phyloP scores from a whole-genome alignment of 2,329 filamentous ascomycete species.

The Aureobasidium sp. region DNA sequence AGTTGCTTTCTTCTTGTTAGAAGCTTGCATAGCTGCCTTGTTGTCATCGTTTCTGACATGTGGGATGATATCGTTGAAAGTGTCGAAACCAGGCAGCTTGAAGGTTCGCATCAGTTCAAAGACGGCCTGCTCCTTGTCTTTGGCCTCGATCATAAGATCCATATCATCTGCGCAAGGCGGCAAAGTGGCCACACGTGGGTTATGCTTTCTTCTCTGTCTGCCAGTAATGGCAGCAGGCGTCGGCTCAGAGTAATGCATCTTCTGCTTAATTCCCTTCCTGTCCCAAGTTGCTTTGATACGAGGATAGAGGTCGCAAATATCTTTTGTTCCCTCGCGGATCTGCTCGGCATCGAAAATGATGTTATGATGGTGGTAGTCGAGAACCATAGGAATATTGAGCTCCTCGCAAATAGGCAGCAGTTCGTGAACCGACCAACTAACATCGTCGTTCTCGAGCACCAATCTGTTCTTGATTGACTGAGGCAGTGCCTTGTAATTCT shows the following conservation, averaged over 20 bases:
- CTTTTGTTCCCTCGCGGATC: slow-evolving; percentile 74
- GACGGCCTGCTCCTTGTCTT: slow-evolving; percentile 94
- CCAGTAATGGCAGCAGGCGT: slow-evolving; percentile 68
- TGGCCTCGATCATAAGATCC: slow-evolving; percentile 99
- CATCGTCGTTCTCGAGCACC: slow-evolving; percentile 91
- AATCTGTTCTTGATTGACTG: slow-evolving; percentile 69
- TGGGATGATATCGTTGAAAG: slow-evolving; percentile 69
- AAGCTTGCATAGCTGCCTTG: slow-evolving; percentile 35
- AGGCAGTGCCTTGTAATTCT: slow-evolving; percentile 63
- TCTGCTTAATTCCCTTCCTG: slow-evolving; percentile 76
- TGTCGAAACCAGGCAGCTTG: slow-evolving; percentile 71
- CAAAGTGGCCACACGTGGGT: slow-evolving; percentile 66
- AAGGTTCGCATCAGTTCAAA: slow-evolving; percentile 90
- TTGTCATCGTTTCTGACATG: slow-evolving; percentile 72
- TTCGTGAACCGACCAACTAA: slow-evolving; percentile 88
- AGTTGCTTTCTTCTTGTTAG: slow-evolving; percentile 34
- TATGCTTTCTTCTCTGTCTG: slow-evolving; percentile 77
- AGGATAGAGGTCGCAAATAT: slow-evolving; percentile 68
- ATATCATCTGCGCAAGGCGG: slow-evolving; percentile 77
- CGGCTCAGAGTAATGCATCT: slow-evolving; percentile 95
- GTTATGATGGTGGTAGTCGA: slow-evolving; percentile 94
- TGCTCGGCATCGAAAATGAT: slow-evolving; percentile 72
- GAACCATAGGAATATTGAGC: slow-evolving; percentile 83
- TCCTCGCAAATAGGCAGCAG: slow-evolving; percentile 85
- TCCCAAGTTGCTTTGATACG: slow-evolving; percentile 80